Evolutionary conservation across 805 yeast species (phyloP).

Genomic region (Kodamaea hsintzibuensis): DNA sequence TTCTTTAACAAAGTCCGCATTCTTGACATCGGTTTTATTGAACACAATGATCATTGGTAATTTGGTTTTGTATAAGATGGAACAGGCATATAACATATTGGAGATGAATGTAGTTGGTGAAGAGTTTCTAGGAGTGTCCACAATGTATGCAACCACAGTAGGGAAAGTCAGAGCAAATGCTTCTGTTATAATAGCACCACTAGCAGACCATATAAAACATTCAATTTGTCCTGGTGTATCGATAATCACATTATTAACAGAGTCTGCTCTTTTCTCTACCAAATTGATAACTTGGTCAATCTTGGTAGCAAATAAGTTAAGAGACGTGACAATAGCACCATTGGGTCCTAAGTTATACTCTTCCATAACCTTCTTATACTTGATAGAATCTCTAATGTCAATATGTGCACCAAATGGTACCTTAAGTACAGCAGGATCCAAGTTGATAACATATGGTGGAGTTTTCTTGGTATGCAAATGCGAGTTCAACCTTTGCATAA

Average conservation of each 20-base stretch:
- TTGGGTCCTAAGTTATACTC: constrained; percentile 95
- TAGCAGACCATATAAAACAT: constrained; percentile 97
- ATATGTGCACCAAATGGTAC: constrained; percentile 94
- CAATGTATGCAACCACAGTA: constrained; percentile 91
- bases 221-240: constrained; percentile 99
- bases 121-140: constrained; percentile 93
- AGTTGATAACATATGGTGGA: constrained; percentile 88
- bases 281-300: constrained; percentile 90
- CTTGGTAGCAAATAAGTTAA: constrained; percentile 89
- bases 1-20: constrained; percentile 83
- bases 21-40: constrained; percentile 88
- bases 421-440: constrained; percentile 94
- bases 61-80: constrained; percentile 92
- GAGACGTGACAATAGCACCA: constrained; percentile 95
- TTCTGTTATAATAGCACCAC: constrained; percentile 95
- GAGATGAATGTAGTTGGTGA: constrained; percentile 97
- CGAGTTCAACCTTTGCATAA: constrained; percentile 91
- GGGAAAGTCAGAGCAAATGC: constrained; percentile 96
- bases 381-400: constrained; percentile 94
- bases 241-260: constrained; percentile 68
- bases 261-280: constrained; percentile 71
- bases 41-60: constrained; percentile 96
- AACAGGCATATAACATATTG: constrained; percentile 97
- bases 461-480: constrained; percentile 71
- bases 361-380: constrained; percentile 95